Evolutionary conservation across 768 basidiomycete genomes (phyloP).

Genomic region (Saitozyma sp.): DNA sequence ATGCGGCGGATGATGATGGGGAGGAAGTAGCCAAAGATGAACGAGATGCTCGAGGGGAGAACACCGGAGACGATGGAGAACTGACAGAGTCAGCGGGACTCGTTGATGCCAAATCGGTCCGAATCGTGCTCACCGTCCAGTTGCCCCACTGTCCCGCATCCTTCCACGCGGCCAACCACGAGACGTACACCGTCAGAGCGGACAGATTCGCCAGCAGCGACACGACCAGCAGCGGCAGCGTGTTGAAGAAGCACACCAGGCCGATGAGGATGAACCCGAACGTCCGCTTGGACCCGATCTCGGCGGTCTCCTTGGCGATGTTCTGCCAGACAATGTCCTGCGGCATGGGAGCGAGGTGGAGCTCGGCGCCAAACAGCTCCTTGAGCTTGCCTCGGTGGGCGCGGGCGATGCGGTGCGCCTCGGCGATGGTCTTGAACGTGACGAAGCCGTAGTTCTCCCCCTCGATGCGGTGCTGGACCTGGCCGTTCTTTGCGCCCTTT

Average conservation of each 20-base stretch:
- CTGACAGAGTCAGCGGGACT: conserved; percentile 18
- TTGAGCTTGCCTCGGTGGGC: conserved; percentile 49
- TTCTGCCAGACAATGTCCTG: conserved; percentile 73
- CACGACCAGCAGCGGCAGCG: conserved; percentile 83
- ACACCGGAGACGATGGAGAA: conserved; percentile 91
- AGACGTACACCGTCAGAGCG: conserved; percentile 66
- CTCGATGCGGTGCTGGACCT: conserved; percentile 31
- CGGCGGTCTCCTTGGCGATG: conserved; percentile 69
- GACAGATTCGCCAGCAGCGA: conserved; percentile 89
- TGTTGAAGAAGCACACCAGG: conserved; percentile 89
- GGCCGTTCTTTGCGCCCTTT: conserved; percentile 45
- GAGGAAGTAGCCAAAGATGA: conserved; percentile 83
- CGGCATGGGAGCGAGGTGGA: conserved; percentile 52
- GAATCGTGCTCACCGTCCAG: conserved; percentile 43
- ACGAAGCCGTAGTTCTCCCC: conserved; percentile 70
- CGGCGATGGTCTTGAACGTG: conserved; percentile 51
- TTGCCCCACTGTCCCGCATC: conserved; percentile 59
- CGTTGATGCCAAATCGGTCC: not conserved
- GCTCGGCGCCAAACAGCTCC: conserved; percentile 48
- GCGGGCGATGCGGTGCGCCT: conserved; percentile 53
- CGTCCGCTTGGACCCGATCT: conserved; percentile 66
- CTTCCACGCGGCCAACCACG: conserved; percentile 74
- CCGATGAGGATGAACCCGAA: conserved; percentile 78
- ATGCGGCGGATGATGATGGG: conserved; percentile 89
- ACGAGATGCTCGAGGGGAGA: conserved; percentile 82